phyloP scores from a whole-genome alignment of 257 asterid species.

The Solanum ahanhuiri region DNA sequence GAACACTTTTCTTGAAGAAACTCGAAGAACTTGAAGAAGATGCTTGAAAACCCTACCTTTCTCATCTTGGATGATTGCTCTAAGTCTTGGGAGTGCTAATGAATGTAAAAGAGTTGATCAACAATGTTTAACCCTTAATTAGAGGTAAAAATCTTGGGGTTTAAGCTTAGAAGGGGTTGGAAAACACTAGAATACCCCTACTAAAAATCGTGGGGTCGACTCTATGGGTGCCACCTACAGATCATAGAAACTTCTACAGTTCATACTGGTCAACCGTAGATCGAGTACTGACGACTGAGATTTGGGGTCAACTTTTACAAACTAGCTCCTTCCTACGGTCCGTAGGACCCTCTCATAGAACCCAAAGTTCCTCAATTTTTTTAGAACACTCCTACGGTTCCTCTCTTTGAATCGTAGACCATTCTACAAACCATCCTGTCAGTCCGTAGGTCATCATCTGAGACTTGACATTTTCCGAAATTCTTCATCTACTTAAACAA shows the following conservation, averaged over 20 bases:
- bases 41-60: background rate
- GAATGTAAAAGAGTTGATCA: background rate
- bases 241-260: background rate
- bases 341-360: background rate
- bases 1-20: too few relatives aligned
- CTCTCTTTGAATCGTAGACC: background rate
- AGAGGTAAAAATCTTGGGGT: background rate
- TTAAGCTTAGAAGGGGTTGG: background rate
- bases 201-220: background rate
- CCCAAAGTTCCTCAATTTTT: background rate
- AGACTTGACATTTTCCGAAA: background rate
- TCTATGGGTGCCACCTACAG: background rate
- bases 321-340: background rate
- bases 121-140: background rate
- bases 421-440: background rate
- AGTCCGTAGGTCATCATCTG: background rate
- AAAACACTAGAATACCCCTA: background rate
- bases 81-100: background rate
- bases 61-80: background rate
- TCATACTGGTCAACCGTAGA: background rate
- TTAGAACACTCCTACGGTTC: background rate
- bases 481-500: background rate
- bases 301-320: background rate
- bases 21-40: background rate
- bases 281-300: background rate